Evolutionary conservation across 441 rosid genomes (phyloP), one percentile per base, ranked within the genome.

Genomic region (Gossypium gossypioides): DNA sequence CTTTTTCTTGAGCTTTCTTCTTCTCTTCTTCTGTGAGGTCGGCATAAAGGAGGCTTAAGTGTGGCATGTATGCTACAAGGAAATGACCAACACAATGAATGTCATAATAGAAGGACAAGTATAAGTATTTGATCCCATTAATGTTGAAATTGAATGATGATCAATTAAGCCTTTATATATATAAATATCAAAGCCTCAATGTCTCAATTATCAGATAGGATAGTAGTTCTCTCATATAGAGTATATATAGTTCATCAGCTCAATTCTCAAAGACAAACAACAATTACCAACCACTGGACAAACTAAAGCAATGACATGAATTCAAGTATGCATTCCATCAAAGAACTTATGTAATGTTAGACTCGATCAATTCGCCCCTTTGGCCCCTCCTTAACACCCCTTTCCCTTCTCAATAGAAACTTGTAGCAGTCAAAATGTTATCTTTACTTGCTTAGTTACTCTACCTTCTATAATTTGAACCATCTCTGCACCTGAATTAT

Each of bases 51-150:
- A 93, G 77, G 82, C 98, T 93, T 74, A 86, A 70, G 83, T 89
- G 98, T 2, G 97, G 98, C 97, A 89, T 91, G 86, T 91, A 93
- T 56, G 92, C 97, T 93, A 84, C 82, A 62, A 77, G 1, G 2
- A 40, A 2, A 37, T 29, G 65, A 34, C 69, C 55, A 66, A 46
- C 22, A 46, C 15, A 21, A 52, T 10, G 19, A 69, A 40, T 16
- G 50, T 22, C 74, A 52, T 19, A 22, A 10, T 42, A 18, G 55
- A 50, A 59, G 12, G 15, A 25, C 10, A 25, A 42, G 2, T 18
- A 6, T 1, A 40, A 25, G 19, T 9, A 63, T 4, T 12, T 44
- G 55, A n/a, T 42, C 32, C 34, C 2, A 5, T 21, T 21, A 65
- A 65, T 44, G 15, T 13, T 44, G 25, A 44, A 44, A 65, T 2